Percentiles rank a stretch among this genome's conserved stretches.
Evolutionary conservation across 306 rosid genomes (phyloP).

Genomic region (Ormosia emarginata): DNA sequence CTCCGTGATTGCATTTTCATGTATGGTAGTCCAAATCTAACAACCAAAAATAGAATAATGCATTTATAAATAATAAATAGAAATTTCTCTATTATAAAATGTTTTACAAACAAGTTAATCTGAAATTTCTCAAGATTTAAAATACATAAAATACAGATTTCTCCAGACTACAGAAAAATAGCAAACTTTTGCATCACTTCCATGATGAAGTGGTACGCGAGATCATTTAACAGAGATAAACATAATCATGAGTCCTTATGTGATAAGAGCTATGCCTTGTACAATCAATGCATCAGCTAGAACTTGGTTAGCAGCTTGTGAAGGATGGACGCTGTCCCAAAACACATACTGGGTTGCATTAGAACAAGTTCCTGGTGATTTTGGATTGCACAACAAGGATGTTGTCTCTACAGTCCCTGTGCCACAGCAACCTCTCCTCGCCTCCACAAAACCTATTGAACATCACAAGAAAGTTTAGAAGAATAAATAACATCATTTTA

Average conservation of each 20-base stretch:
- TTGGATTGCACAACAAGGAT: slow-evolving; percentile 67
- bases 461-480: background rate
- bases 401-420: slow-evolving; percentile 76
- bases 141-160: slow-evolving; percentile 14
- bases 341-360: slow-evolving; percentile 91
- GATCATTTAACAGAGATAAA: background rate
- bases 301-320: slow-evolving; percentile 81
- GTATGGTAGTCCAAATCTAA: background rate
- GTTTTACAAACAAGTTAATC: slow-evolving; percentile 19
- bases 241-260: slow-evolving; percentile 31
- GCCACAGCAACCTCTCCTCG: slow-evolving; percentile 92
- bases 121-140: slow-evolving; percentile 6
- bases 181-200: slow-evolving; percentile 27
- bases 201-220: background rate
- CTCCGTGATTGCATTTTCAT: slow-evolving; percentile 8
- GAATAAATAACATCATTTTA: background rate
- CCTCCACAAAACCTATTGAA: slow-evolving; percentile 65
- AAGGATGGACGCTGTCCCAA: slow-evolving; percentile 95
- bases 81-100: background rate
- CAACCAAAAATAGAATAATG: background rate
- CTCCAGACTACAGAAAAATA: slow-evolving; percentile 13
- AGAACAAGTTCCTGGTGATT: slow-evolving; percentile 77
- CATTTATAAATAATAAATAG: background rate
- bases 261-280: slow-evolving; percentile 70
- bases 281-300: slow-evolving; percentile 69